phyloP scores from a whole-genome alignment of 768 basidiomycete species.

The Erythrobasidium yunnanense region DNA sequence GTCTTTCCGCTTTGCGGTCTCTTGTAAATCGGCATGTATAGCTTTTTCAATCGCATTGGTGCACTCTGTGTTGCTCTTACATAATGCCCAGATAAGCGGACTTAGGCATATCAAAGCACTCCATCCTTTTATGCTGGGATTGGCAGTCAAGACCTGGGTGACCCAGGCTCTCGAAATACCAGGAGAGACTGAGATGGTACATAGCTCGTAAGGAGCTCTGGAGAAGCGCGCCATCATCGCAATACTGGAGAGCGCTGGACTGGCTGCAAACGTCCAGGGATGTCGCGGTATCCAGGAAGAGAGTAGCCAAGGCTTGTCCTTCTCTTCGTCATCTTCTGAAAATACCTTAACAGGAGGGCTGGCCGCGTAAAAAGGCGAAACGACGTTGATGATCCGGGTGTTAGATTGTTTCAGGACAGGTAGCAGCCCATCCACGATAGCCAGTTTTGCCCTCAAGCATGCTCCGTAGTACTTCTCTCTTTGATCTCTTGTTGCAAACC shows the following conservation, averaged over 20 bases:
- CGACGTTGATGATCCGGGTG: slow-evolving; percentile 59
- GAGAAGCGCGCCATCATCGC: slow-evolving; percentile 66
- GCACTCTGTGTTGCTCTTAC: slow-evolving; percentile 28
- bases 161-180: slow-evolving; percentile 54
- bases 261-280: slow-evolving; percentile 48
- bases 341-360: slow-evolving; percentile 49
- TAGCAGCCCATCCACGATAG: background rate
- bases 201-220: slow-evolving; percentile 67
- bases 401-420: slow-evolving; percentile 18
- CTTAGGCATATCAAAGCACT: slow-evolving; percentile 6
- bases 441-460: background rate
- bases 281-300: slow-evolving; percentile 45
- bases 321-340: slow-evolving; percentile 39
- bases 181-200: slow-evolving; percentile 61
- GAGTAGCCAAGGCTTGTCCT: slow-evolving; percentile 3
- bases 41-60: slow-evolving; percentile 8
- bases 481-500: slow-evolving; percentile 28
- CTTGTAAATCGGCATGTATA: slow-evolving; percentile 15
- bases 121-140: slow-evolving; percentile 2
- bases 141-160: slow-evolving; percentile 11
- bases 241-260: slow-evolving; percentile 54
- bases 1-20: background rate
- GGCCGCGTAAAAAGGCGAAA: slow-evolving; percentile 84
- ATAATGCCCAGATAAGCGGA: slow-evolving; percentile 31
- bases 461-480: slow-evolving; percentile 4